Conservation (phyloP, 306 rosid genomes). For the Medicago lupulina region DNA sequence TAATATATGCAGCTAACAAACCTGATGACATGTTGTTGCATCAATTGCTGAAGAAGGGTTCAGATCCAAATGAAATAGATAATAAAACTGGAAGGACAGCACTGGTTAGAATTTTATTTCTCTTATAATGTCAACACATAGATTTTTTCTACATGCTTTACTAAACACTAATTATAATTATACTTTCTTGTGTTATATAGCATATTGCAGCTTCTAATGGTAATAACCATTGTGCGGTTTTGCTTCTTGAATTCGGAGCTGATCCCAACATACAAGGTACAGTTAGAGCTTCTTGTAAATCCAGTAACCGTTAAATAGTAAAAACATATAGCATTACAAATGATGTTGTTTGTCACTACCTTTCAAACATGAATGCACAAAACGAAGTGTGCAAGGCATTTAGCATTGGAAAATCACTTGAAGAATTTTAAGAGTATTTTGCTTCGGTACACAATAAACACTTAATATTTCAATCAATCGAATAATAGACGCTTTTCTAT, state of each 20-base stretch:
- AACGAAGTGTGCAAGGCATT: neutral
- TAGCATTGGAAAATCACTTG: too few relatives aligned
- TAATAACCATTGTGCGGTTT: constrained; percentile 49
- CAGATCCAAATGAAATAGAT: constrained; percentile 74
- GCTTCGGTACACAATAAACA: too few relatives aligned
- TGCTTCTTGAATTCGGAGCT: constrained; percentile 64
- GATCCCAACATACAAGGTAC: constrained; percentile 68
- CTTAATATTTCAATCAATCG: too few relatives aligned
- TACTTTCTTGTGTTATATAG: constrained; percentile 47
- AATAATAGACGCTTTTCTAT: too few relatives aligned
- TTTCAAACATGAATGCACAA: neutral
- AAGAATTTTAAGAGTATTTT: too few relatives aligned
- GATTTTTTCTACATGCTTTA: neutral
- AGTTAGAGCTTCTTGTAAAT: neutral
- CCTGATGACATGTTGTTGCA: constrained; percentile 55
- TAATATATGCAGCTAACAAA: constrained; percentile 62
- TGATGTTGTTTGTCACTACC: neutral
- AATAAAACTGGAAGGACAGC: constrained; percentile 57
- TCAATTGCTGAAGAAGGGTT: constrained; percentile 56
- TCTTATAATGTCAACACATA: neutral
- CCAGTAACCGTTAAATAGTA: neutral
- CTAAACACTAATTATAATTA: constrained; percentile 13
- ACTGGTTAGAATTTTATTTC: constrained; percentile 52
- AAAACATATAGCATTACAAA: neutral
- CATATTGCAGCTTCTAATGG: constrained; percentile 74